Percentiles rank a stretch among this genome's conserved stretches.
Evolutionary conservation across 2,329 filamentous ascomycete genomes (phyloP).

Genomic region (Orbilia blumenaviensis): DNA sequence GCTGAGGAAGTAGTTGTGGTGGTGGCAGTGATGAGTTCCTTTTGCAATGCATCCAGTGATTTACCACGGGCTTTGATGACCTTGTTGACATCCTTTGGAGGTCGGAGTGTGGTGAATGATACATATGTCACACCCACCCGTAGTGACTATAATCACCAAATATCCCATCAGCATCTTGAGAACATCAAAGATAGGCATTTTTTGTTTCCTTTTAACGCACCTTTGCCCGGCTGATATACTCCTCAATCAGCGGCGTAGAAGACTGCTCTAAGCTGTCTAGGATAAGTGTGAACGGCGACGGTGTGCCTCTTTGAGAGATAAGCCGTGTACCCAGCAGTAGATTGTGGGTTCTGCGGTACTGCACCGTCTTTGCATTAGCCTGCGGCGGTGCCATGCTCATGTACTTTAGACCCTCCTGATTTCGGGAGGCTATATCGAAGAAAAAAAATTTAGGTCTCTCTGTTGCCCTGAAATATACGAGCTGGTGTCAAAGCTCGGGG

Average conservation of each 20-base stretch:
- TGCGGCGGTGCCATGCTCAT: slow-evolving; percentile 49
- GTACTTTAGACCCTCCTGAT: too few relatives aligned
- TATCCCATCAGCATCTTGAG: too few relatives aligned
- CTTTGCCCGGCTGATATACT: slow-evolving; percentile 79
- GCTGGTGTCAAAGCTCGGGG: too few relatives aligned
- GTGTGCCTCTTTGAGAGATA: slow-evolving; percentile 77
- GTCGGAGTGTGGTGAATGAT: slow-evolving; percentile 77
- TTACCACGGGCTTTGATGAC: slow-evolving; percentile 74
- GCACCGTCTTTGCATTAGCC: slow-evolving; percentile 53
- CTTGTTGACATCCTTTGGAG: slow-evolving; percentile 71
- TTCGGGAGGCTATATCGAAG: neutral
- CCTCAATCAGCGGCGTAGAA: slow-evolving; percentile 73
- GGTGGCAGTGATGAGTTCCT: slow-evolving; percentile 67
- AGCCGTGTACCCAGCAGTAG: slow-evolving; percentile 83
- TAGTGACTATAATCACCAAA: slow-evolving; percentile 65
- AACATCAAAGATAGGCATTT: neutral
- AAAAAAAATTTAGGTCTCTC: too few relatives aligned
- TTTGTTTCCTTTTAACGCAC: slow-evolving; percentile 62
- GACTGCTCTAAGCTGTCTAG: slow-evolving; percentile 87
- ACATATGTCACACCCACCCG: slow-evolving; percentile 73
- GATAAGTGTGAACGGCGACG: slow-evolving; percentile 85
- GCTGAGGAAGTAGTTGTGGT: slow-evolving; percentile 56
- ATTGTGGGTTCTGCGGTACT: slow-evolving; percentile 82
- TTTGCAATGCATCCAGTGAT: slow-evolving; percentile 67
- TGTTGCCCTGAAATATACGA: neutral